These are phyloP conservation scores for Annulohypoxylon maeteangense DNA, from an alignment of 495 filamentous ascomycete species.

Conservation along the genomic window DNA sequence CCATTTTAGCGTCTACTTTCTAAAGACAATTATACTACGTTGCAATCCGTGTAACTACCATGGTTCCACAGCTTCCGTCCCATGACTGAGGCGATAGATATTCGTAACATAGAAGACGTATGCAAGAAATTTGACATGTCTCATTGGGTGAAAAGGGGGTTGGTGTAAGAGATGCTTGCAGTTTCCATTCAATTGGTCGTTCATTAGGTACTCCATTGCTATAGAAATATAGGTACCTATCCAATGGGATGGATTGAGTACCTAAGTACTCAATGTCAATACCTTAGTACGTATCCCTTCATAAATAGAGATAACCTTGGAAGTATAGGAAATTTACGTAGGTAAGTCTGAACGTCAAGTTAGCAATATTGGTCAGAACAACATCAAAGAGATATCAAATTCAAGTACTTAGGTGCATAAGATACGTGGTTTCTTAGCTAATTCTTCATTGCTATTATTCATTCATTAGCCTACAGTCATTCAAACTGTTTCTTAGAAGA, in stretches of 20 bases:
- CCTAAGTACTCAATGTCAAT: too few species aligned
- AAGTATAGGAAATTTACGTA: too few species aligned
- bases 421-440: too few species aligned
- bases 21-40: not conserved
- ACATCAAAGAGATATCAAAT: too few species aligned
- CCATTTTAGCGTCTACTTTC: not conserved
- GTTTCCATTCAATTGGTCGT: not conserved
- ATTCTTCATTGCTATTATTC: too few species aligned
- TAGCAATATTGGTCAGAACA: too few species aligned
- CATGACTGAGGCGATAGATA: not conserved
- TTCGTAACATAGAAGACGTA: not conserved
- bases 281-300: too few species aligned
- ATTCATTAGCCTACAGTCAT: not conserved
- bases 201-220: not conserved
- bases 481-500: too few species aligned
- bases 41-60: not conserved
- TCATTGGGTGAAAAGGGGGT: not conserved
- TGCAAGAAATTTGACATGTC: not conserved
- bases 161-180: not conserved
- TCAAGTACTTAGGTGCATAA: too few species aligned
- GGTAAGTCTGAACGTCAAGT: too few species aligned
- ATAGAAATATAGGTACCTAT: not conserved
- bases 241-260: too few species aligned
- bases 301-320: too few species aligned
- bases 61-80: not conserved